Base-by-base conservation (phyloP, 129 eudicot species). In the Lonicera japonica region DNA sequence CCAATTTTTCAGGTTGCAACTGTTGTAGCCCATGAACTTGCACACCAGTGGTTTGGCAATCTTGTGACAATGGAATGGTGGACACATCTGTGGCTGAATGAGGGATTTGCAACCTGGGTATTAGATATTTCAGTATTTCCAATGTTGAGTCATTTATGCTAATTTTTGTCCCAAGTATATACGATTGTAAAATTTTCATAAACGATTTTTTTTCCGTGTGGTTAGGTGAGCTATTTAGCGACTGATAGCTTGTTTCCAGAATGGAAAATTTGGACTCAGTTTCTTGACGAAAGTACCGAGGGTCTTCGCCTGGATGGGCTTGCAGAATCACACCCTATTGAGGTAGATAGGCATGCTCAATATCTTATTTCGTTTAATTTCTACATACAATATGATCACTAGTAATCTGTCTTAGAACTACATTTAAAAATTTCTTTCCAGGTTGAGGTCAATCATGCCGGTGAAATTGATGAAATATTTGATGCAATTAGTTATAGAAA, bases 91-190 rank as follows among this genome's bases (percentile, higher is more conserved):
- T 94, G 99, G 99, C 73, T 94, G 79, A 94, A 88, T 64, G 99
- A 94, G 75, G 99, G 99, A 58, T 94, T 94, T 72, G 96, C 99
- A 36, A 94, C 99, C 72, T 94, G 99, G 99, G 99, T 94, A 84
- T 46, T 51, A 17, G 5, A 25, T 43, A 64, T 25, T 25, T 65
- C 40, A 23, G 43, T 23, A 69, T 8, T n/a, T 21, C n/a, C 55
- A 15, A 34, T 36, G 46, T 66, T 43, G 21, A 25, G 40, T 48
- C 45, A 39, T 60, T 45, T 69, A 29, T 29, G 36, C 36, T 29
- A 29, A 53, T 38, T 51, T 69, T 21, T 64, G 36, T n/a, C 23
- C 15, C 62, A 41, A 36, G 54, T 58, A 25, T 54, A 57, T 60
- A 54, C 6, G 36, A 29, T 43, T 63, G 43, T 23, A n/a, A 38